A percentile compares a stretch with the other conserved stretches of the same genome.
Evolutionary conservation across 2,329 filamentous ascomycete species (phyloP).

Genomic region (Colletotrichum sansevieriae): DNA sequence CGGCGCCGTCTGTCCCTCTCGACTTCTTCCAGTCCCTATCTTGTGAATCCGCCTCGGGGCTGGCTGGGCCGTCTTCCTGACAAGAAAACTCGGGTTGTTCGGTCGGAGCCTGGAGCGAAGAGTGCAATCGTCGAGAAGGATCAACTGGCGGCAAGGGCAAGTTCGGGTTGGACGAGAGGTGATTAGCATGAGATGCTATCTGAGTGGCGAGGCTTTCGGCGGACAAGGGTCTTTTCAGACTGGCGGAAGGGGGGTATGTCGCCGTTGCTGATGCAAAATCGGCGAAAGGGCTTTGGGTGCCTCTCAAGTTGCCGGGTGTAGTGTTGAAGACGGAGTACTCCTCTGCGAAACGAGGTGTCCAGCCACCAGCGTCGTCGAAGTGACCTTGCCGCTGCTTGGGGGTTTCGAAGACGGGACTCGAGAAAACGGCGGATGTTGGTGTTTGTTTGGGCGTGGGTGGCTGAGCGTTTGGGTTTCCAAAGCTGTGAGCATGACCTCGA

Average conservation of each 20-base stretch:
- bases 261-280: constrained; percentile 56
- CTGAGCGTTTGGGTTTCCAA: constrained; percentile 73
- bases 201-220: constrained; percentile 62
- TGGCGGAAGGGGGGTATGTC: constrained; percentile 52
- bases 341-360: constrained; percentile 74
- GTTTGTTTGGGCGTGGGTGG: constrained; percentile 71
- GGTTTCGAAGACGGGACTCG: constrained; percentile 69
- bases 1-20: constrained; percentile 56
- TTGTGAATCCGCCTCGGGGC: constrained; percentile 42
- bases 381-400: constrained; percentile 62
- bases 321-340: constrained; percentile 75
- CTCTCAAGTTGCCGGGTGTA: constrained; percentile 71
- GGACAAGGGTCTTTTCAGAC: constrained; percentile 66
- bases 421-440: constrained; percentile 65
- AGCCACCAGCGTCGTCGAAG: constrained; percentile 64
- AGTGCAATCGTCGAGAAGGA: constrained; percentile 68
- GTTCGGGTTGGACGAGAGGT: constrained; percentile 67
- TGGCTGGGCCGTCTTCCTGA: constrained; percentile 48
- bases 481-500: constrained; percentile 57
- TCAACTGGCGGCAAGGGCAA: constrained; percentile 71
- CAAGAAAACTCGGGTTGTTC: constrained; percentile 48
- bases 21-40: constrained; percentile 59
- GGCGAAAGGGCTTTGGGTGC: constrained; percentile 58
- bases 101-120: constrained; percentile 64
- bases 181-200: constrained; percentile 72